Conservation (phyloP, 2,329 filamentous ascomycete genomes). For the Sarocladiaceae sp. region DNA sequence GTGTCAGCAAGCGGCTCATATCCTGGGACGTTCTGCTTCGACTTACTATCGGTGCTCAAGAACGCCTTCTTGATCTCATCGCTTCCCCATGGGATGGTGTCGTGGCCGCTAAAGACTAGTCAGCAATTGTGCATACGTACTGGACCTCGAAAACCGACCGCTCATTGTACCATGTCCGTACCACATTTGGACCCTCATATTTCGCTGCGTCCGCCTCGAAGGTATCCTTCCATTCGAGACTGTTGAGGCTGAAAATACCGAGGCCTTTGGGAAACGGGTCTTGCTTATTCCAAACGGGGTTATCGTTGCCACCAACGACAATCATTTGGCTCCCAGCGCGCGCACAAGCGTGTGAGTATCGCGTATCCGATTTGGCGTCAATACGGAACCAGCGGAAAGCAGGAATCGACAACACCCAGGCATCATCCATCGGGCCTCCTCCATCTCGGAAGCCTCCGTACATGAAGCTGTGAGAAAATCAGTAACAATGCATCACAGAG, state of each 20-base stretch:
- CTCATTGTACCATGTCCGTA: not conserved
- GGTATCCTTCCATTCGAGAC: slow-evolving; percentile 2
- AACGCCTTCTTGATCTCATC: slow-evolving; percentile 6
- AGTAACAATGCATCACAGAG: not conserved
- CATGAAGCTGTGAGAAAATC: slow-evolving; percentile 1
- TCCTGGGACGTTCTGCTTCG: not conserved
- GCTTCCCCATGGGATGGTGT: slow-evolving; percentile 8
- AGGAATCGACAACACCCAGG: slow-evolving; percentile 7
- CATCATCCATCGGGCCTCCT: not conserved
- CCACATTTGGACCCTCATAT: not conserved
- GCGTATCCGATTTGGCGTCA: not conserved
- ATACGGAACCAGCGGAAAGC: slow-evolving; percentile 8
- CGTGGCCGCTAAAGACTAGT: not conserved
- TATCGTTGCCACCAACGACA: slow-evolving; percentile 4
- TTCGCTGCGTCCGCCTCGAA: slow-evolving; percentile 1
- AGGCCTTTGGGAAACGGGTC: slow-evolving; percentile 6
- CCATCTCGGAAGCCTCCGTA: slow-evolving; percentile 3
- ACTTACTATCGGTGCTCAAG: not conserved
- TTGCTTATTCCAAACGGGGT: slow-evolving; percentile 3
- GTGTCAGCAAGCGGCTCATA: not conserved
- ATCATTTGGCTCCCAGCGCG: slow-evolving; percentile 6
- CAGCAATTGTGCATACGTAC: not conserved
- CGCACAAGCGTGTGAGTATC: slow-evolving; percentile 1
- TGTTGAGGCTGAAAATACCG: slow-evolving; percentile 3
- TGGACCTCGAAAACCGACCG: not conserved